A percentile compares a stretch with the other conserved stretches of the same genome.
Conservation (phyloP, 2,329 filamentous ascomycete genomes). For the Cladosporium sp. region DNA sequence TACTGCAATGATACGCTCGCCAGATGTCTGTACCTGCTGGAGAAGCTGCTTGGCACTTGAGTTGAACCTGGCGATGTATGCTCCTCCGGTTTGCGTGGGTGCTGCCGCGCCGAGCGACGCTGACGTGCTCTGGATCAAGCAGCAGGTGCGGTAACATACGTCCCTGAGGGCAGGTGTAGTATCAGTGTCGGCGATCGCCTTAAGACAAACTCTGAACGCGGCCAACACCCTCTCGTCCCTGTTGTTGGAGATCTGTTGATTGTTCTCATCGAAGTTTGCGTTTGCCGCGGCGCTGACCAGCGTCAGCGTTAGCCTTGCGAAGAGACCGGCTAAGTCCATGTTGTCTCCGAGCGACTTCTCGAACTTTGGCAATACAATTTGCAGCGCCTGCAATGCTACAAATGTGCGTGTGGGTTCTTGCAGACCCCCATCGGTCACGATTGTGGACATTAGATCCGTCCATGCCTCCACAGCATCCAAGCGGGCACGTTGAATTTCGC, state of each 20-base stretch:
- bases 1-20: constrained; percentile 76
- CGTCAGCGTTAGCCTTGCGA: constrained; percentile 71
- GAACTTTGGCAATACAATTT: constrained; percentile 82
- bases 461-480: constrained; percentile 73
- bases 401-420: constrained; percentile 61
- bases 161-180: constrained; percentile 70
- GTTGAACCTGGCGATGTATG: constrained; percentile 13
- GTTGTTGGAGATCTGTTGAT: constrained; percentile 47
- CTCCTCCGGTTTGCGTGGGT: constrained; percentile 9
- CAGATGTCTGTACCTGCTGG: constrained; percentile 72
- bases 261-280: constrained; percentile 46
- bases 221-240: constrained; percentile 83
- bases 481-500: constrained; percentile 53
- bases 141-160: constrained; percentile 87
- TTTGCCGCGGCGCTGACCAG: constrained; percentile 63
- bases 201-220: constrained; percentile 81
- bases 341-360: constrained; percentile 70
- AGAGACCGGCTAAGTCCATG: constrained; percentile 65
- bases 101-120: neutral
- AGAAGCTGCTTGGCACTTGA: constrained; percentile 35
- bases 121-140: constrained; percentile 34
- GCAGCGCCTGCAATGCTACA: constrained; percentile 80
- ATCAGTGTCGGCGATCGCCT: constrained; percentile 70
- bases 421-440: constrained; percentile 81
- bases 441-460: constrained; percentile 78